Base-by-base conservation (phyloP, 2,329 filamentous ascomycete species). In the Coleophoma eucalyptorum region DNA sequence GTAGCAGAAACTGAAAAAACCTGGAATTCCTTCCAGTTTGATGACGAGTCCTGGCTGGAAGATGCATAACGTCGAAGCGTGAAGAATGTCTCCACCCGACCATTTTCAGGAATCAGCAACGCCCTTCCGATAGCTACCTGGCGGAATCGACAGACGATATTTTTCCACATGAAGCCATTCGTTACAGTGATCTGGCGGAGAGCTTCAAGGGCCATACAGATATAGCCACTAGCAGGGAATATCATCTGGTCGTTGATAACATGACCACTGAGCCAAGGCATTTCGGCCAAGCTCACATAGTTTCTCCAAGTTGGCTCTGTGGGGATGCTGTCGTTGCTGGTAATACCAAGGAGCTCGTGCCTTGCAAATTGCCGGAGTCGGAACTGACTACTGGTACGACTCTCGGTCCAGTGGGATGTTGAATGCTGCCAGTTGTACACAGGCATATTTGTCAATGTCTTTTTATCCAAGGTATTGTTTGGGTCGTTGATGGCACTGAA, bases 21-120 rank as follows among this genome's bases (percentile, higher is more conserved):
- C 4, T n/a, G 37, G 63, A 83, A 82, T 59, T 78, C 75, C 40
- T 77, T 69, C 76, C 76, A 80, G 2, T 64, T 62, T 10, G 72
- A 71, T 0, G 71, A 72, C 20, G 64, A 65, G 1, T 64, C 65
- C 12, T 69, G 60, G 0, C 64, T 67, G 8, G 68, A 67, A 52
- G 74, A 72, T 52, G 64, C 67, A 56, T 69, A 65, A 1, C 68
- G 64, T 6, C 69, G 65, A 10, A 79, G 67, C 12, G 69, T 70
- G 31, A 74, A 75, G 4, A 69, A 76, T 59, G 76, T 72, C 60
- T 79, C 76, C 1, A 73, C 64, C 8, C 44, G 19, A 2, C 54
- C 50, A 31, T 73, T 70, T 48, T 78, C 72, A 4, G 67, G 65
- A 8, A 78, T 65, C 1, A 76, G 65, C 18, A 77, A 65, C 0